Base-by-base conservation (phyloP, 768 basidiomycete genomes). In the Auricularia auricula-judae region DNA sequence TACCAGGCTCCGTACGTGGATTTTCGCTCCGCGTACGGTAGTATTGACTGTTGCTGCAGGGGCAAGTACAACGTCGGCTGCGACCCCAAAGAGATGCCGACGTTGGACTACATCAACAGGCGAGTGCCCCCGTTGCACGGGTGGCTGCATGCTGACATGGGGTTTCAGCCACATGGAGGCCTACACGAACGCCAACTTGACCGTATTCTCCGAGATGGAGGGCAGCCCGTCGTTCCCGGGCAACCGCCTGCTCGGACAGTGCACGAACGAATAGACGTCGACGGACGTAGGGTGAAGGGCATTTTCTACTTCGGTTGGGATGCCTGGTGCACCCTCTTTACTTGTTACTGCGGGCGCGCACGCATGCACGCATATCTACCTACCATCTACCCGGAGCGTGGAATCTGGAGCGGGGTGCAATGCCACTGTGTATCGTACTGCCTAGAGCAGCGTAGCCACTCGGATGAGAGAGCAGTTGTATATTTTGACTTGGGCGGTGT, bases 11-110 rank as follows among this genome's bases (percentile, higher is more conserved):
- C n/a, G 53, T 54, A n/a, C 39, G 39, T 54, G 53, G 7, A 12
- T 29, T 18, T 4, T 3, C n/a, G 11, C n/a, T n/a, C n/a, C n/a
- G n/a, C n/a, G n/a, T n/a, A n/a, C n/a, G n/a, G n/a, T n/a, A n/a
- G n/a, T 54, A 1, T 7, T 54, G 53, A 54, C 29, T 11, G 53
- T 12, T 42, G 29, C n/a, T 54, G 53, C 53, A 77, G 80, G 70
- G 74, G 83, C 66, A 71, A 80, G 35, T 79, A 84, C 65, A 95
- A 93, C 72, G 80, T 92, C 63, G 94, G 94, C 16, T 98, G 94
- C 71, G 86, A 90, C 72, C 94, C 94, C 14, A 71, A 75, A 58
- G 82, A 84, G 53, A 88, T 83, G 72, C 94, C 96, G 1, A 98
- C 95, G 0, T 74, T 81, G 61, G 79, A 81, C 11, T 98, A 98